Evolutionary conservation across 2,329 filamentous ascomycete species (phyloP).

Genomic region (Gnomoniopsis smithogilvyi): DNA sequence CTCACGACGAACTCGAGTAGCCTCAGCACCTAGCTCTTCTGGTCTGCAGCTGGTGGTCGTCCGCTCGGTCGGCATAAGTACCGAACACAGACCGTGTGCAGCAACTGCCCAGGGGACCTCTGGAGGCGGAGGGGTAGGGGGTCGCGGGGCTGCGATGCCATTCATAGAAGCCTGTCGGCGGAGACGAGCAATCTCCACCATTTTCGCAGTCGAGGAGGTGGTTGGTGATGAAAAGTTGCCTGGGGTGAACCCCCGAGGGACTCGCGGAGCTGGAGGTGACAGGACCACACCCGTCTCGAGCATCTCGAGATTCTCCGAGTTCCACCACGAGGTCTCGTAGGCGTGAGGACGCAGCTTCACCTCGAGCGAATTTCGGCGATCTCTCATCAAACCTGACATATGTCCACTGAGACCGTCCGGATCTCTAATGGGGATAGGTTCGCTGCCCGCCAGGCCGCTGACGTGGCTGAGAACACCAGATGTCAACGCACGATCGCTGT

Average conservation of each 20-base stretch:
- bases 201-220: slow-evolving; percentile 80
- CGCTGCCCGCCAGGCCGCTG: slow-evolving; percentile 69
- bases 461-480: slow-evolving; percentile 90
- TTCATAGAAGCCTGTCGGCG: slow-evolving; percentile 61
- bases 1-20: slow-evolving; percentile 61
- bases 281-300: slow-evolving; percentile 60
- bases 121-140: slow-evolving; percentile 67
- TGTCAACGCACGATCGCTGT: slow-evolving; percentile 85
- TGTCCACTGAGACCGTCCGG: slow-evolving; percentile 52
- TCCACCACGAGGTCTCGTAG: slow-evolving; percentile 74
- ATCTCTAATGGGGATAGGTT: slow-evolving; percentile 35
- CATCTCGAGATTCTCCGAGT: slow-evolving; percentile 59
- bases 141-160: slow-evolving; percentile 36
- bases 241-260: slow-evolving; percentile 51
- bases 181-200: slow-evolving; percentile 64
- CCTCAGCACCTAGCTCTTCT: slow-evolving; percentile 74
- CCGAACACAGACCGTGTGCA: slow-evolving; percentile 76
- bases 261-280: slow-evolving; percentile 48
- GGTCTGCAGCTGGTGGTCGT: slow-evolving; percentile 72
- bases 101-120: slow-evolving; percentile 84
- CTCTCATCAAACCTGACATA: slow-evolving; percentile 40
- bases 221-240: slow-evolving; percentile 86
- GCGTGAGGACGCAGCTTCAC: slow-evolving; percentile 31
- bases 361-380: slow-evolving; percentile 28
- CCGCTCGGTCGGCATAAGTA: slow-evolving; percentile 74